These are phyloP conservation scores for Paxillus involutus DNA, from an alignment of 768 basidiomycete species.

Conservation along the genomic window DNA sequence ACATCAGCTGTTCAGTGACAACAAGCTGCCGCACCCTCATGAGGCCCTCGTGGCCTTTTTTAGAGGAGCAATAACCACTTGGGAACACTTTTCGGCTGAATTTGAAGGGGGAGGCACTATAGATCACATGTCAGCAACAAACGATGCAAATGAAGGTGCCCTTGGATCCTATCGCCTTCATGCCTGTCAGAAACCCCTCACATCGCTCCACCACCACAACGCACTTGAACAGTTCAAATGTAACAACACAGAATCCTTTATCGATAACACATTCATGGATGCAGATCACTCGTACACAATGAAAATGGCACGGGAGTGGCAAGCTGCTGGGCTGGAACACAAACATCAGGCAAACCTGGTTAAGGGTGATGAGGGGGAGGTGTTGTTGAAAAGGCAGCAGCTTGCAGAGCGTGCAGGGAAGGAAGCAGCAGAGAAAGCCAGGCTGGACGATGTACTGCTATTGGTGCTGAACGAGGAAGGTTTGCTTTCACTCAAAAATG, in stretches of 20 bases:
- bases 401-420: no score
- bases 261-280: no score
- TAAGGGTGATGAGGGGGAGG: no score
- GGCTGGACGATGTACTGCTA: no score
- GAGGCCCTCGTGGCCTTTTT: not conserved
- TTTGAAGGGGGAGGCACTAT: not conserved
- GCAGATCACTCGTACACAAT: no score
- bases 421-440: no score
- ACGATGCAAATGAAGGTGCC: constrained; percentile 22
- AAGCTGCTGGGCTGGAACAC: no score
- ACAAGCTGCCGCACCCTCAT: not conserved
- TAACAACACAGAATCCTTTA: not conserved
- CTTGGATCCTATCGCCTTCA: constrained; percentile 10
- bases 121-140: constrained; percentile 21
- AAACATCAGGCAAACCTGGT: no score
- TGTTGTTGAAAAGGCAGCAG: no score
- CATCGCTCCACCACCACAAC: not conserved
- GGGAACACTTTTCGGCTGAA: not conserved
- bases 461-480: no score
- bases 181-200: not conserved
- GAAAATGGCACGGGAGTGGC: no score
- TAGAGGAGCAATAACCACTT: not conserved
- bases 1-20: not conserved
- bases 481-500: no score
- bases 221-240: not conserved